These are phyloP conservation scores for Tuber magnatum DNA, from an alignment of 495 filamentous ascomycete species.

Conservation along the genomic window DNA sequence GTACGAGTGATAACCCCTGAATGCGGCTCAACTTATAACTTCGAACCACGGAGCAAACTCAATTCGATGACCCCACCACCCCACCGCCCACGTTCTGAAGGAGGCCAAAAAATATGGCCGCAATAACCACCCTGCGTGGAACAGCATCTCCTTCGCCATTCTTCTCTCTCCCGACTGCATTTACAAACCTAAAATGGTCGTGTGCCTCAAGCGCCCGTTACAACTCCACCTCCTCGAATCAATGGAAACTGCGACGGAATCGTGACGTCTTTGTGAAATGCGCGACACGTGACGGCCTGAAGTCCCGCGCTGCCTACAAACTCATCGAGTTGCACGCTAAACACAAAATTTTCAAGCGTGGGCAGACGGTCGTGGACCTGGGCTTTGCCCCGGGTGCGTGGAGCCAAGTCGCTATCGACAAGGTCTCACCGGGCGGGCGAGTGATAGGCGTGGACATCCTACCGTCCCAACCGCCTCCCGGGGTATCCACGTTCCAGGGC, in stretches of 20 bases:
- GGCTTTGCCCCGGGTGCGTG: slow-evolving; percentile 91
- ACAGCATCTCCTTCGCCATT: not conserved
- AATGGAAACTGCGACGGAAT: slow-evolving; percentile 73
- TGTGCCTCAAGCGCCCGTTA: not conserved
- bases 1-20: not conserved
- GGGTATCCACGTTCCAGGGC: slow-evolving; percentile 87
- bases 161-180: not conserved
- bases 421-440: slow-evolving; percentile 65
- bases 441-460: slow-evolving; percentile 90
- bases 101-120: not conserved
- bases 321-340: slow-evolving; percentile 64
- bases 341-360: slow-evolving; percentile 65
- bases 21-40: not conserved
- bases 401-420: slow-evolving; percentile 82
- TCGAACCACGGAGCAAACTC: not conserved
- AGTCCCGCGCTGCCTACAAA: slow-evolving; percentile 89
- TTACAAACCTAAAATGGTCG: not conserved
- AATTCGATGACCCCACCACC: not conserved
- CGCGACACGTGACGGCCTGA: slow-evolving; percentile 67
- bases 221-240: slow-evolving; percentile 54
- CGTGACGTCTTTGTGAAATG: slow-evolving; percentile 62
- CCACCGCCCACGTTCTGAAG: too few species aligned
- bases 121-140: not conserved
- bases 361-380: slow-evolving; percentile 83
- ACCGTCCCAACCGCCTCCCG: slow-evolving; percentile 78